phyloP scores from a whole-genome alignment of 495 filamentous ascomycete species.

The Annulohypoxylon moriforme region DNA sequence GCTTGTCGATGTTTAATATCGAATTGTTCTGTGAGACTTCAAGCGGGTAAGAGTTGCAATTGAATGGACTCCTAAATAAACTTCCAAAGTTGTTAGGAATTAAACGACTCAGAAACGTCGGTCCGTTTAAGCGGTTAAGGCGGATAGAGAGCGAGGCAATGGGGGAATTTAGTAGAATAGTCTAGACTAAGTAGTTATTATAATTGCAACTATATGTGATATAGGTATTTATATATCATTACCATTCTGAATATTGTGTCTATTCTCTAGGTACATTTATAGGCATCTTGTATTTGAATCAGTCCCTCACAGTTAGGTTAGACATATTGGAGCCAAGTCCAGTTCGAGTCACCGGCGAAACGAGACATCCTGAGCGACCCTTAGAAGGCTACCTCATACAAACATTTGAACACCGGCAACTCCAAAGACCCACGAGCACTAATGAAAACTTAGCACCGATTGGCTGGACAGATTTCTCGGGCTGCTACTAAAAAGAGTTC shows the following conservation, averaged over 20 bases:
- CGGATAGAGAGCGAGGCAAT: neutral
- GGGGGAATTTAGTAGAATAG: constrained; percentile 21
- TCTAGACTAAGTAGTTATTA: constrained; percentile 9
- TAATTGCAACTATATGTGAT: neutral
- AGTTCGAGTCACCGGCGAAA: constrained; percentile 27
- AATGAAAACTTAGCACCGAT: no score
- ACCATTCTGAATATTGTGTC: neutral
- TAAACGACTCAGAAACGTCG: neutral
- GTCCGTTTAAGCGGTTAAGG: constrained; percentile 11
- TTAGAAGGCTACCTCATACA: no score
- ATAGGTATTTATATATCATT: constrained; percentile 9
- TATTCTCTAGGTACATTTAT: neutral
- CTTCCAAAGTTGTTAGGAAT: neutral
- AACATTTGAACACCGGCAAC: no score
- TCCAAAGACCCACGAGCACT: no score
- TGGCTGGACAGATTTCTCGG: no score
- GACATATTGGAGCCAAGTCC: constrained; percentile 14
- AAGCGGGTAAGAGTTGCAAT: neutral
- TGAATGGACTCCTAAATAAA: no score
- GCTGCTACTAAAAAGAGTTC: no score
- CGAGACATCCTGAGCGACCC: neutral
- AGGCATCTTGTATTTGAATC: neutral
- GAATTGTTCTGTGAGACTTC: neutral
- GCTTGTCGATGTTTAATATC: neutral
- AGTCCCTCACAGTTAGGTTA: neutral